A percentile compares a stretch with the other conserved stretches of the same genome.
These are phyloP conservation scores for Comarum palustre DNA, from an alignment of 306 rosid species.

Conservation along the genomic window DNA sequence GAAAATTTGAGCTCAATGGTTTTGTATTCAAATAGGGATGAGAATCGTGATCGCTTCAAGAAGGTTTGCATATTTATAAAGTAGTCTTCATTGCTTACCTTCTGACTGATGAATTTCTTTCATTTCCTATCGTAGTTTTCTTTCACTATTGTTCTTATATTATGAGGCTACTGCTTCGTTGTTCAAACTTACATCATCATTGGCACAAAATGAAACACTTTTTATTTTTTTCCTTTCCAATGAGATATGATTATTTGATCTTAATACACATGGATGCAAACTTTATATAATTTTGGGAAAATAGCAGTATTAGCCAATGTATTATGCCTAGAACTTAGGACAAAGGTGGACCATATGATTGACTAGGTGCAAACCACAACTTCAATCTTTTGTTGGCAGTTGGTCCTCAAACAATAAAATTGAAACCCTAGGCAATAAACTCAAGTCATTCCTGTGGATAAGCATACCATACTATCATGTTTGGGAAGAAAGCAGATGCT, in stretches of 20 bases:
- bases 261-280: not conserved
- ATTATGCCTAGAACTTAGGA: not conserved
- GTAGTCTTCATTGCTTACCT: not conserved
- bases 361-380: not conserved
- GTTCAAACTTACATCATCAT: not conserved
- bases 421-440: not conserved
- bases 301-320: not conserved
- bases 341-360: not conserved
- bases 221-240: not conserved
- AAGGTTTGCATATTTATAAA: constrained; percentile 47
- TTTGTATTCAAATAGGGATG: constrained; percentile 82
- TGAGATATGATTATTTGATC: not conserved
- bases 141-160: not conserved
- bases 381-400: not conserved
- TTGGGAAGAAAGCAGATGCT: not conserved
- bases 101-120: not conserved
- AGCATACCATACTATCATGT: not conserved
- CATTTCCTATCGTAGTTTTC: not conserved
- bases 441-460: not conserved
- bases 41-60: constrained; percentile 49
- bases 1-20: constrained; percentile 93
- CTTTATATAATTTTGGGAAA: not conserved
- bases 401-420: not conserved
- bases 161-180: not conserved
- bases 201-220: not conserved